phyloP scores from a whole-genome alignment of 257 asterid genomes.

The Plantago ovata region DNA sequence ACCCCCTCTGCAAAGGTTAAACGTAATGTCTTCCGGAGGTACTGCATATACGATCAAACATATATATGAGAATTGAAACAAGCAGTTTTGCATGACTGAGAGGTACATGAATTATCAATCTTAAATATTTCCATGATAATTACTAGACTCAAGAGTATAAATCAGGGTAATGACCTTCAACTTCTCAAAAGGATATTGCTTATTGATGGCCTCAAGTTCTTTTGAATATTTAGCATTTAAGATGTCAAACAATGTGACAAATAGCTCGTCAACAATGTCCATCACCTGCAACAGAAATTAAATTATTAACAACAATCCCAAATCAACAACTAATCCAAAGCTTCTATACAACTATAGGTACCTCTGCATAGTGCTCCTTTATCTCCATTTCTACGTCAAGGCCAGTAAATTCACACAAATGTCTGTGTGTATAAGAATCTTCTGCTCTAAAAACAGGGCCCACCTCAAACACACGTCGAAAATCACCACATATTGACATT shows the following conservation, averaged over 20 bases:
- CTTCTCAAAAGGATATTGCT: constrained; percentile 78
- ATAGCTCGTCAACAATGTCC: constrained; percentile 76
- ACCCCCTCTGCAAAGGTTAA: constrained; percentile 91
- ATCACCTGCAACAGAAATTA: constrained; percentile 57
- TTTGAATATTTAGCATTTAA: constrained; percentile 55
- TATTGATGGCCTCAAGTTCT: constrained; percentile 75
- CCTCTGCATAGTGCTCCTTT: constrained; percentile 85
- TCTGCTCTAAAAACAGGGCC: constrained; percentile 94
- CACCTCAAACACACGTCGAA: constrained; percentile 76
- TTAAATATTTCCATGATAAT: too few relatives aligned
- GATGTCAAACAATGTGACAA: constrained; percentile 67
- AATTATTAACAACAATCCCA: constrained; percentile 5
- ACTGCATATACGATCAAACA: constrained; percentile 50
- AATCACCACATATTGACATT: constrained; percentile 86
- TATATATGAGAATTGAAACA: constrained; percentile 16
- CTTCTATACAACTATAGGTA: constrained; percentile 17
- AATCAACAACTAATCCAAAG: constrained; percentile 6
- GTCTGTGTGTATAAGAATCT: constrained; percentile 86
- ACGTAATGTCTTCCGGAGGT: constrained; percentile 58
- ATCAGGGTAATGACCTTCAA: constrained; percentile 49
- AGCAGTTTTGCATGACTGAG: background rate
- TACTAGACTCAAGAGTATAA: background rate
- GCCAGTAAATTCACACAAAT: constrained; percentile 85
- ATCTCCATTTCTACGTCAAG: constrained; percentile 97
- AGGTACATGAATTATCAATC: background rate